A percentile compares a stretch with the other conserved stretches of the same genome.
These are phyloP conservation scores for Talaromyces sp. DNA, from an alignment of 2,329 filamentous ascomycete genomes.

Conservation along the genomic window DNA sequence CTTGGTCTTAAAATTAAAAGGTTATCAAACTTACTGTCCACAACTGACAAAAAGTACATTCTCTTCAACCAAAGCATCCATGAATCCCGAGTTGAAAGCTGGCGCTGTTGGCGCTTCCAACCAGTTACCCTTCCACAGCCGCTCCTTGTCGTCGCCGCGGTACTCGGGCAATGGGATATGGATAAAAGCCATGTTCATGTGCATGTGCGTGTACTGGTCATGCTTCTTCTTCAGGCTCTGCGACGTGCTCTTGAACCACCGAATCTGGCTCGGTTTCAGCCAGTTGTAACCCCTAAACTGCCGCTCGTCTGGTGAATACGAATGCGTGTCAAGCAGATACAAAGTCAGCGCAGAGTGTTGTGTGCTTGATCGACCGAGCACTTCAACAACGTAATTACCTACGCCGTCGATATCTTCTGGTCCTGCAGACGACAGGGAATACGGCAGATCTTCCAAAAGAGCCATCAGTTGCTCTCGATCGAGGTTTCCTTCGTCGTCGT, in stretches of 20 bases:
- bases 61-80: conserved; percentile 78
- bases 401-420: conserved; percentile 81
- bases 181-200: conserved; percentile 95
- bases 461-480: conserved; percentile 74
- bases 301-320: conserved; percentile 83
- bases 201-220: conserved; percentile 78
- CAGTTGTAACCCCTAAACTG: conserved; percentile 93
- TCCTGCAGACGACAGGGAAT: conserved; percentile 78
- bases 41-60: conserved; percentile 82
- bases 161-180: conserved; percentile 96
- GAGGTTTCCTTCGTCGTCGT: conserved; percentile 86
- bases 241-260: conserved; percentile 84
- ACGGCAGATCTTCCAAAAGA: conserved; percentile 78
- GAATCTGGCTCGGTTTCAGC: conserved; percentile 89
- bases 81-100: conserved; percentile 85
- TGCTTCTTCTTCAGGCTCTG: conserved; percentile 69
- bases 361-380: conserved; percentile 71
- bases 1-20: neutral
- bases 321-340: conserved; percentile 91
- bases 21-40: conserved; percentile 63
- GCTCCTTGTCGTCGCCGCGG: conserved; percentile 48
- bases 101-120: conserved; percentile 83
- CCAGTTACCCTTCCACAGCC: conserved; percentile 64
- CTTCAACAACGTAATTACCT: conserved; percentile 90
- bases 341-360: conserved; percentile 87